Base-by-base conservation (phyloP, 768 basidiomycete genomes). In the Rubroboletus satanas region DNA sequence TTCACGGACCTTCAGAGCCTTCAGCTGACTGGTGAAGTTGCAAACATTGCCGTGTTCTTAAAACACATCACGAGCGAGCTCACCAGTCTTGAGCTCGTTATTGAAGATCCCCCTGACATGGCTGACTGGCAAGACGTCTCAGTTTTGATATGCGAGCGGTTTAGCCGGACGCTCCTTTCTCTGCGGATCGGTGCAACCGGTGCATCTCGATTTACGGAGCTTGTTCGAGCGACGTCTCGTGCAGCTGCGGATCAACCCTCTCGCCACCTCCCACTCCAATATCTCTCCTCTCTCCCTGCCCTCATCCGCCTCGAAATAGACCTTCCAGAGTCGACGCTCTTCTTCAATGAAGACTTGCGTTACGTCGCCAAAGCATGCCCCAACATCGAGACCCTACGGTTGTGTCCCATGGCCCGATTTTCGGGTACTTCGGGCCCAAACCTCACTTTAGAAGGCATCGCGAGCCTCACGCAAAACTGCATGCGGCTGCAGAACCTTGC, bases 111-210 rank as follows among this genome's bases (percentile, higher is more conserved):
- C 15, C 87, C 87, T 21, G 83, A 84, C 64, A 78, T 79, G 54
- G 79, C 78, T 8, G 88, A 90, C 63, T 91, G 89, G 89, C 83
- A 82, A 56, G 83, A 89, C 58, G 75, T 90, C 18, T 87, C 82
- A 39, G 71, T 71, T 44, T 65, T 86, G 63, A 77, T 90, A 49
- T 83, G 79, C 60, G 82, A 87, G 58, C 74, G 78, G 60, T 88
- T 89, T 61, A 76, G 79, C 14, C 68, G 76, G 44, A 79, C 82
- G 14, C 73, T 91, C 49, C 79, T 82, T 62, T 78, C 80, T 10
- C 69, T 90, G 57, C 79, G 79, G 52, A 77, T 90, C 58, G 72
- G 77, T 23, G 85, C 88, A 7, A 84, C 83, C 0, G 83, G 86
- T 17, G 79, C 85, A 23, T 83, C 83, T n/a, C 82, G 89, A 51